phyloP scores from a whole-genome alignment of 2,329 filamentous ascomycete genomes.

The Sclerotinia minor region DNA sequence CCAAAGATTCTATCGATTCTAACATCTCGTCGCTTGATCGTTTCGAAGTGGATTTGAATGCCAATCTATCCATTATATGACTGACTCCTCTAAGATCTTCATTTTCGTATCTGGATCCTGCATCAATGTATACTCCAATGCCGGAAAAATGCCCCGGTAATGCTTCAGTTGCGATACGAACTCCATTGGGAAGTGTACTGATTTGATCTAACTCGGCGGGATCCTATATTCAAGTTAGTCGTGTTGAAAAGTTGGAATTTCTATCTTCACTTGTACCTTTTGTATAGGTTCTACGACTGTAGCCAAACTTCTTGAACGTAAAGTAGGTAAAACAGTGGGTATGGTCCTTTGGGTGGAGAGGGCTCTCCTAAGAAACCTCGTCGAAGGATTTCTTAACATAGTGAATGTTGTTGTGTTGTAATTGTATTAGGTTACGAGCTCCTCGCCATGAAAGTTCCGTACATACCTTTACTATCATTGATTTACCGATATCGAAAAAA shows the following conservation, averaged over 20 bases:
- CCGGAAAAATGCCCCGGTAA: constrained; percentile 92
- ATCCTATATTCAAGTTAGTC: constrained; percentile 56
- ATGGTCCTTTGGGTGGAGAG: constrained; percentile 29
- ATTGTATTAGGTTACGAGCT: not conserved
- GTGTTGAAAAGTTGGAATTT: not conserved
- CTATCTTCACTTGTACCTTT: constrained; percentile 34
- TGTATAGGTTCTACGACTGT: constrained; percentile 41
- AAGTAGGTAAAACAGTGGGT: constrained; percentile 32
- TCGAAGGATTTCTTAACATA: constrained; percentile 40
- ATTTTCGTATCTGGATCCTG: constrained; percentile 91
- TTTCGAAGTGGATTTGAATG: constrained; percentile 82
- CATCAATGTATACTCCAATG: constrained; percentile 93
- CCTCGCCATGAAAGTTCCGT: constrained; percentile 2
- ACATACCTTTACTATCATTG: not conserved
- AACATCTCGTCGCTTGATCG: constrained; percentile 81
- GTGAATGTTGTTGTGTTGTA: constrained; percentile 22
- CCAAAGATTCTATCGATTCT: constrained; percentile 81
- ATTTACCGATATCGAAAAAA: constrained; percentile 3
- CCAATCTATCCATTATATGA: constrained; percentile 92
- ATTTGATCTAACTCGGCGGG: constrained; percentile 84
- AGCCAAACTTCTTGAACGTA: constrained; percentile 38
- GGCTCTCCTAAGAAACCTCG: constrained; percentile 34
- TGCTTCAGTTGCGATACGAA: constrained; percentile 92
- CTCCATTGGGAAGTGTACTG: constrained; percentile 85
- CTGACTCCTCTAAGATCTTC: constrained; percentile 81